These are phyloP conservation scores for Carex kokanica DNA, from an alignment of 176 grass and related monocot genomes.

Conservation along the genomic window DNA sequence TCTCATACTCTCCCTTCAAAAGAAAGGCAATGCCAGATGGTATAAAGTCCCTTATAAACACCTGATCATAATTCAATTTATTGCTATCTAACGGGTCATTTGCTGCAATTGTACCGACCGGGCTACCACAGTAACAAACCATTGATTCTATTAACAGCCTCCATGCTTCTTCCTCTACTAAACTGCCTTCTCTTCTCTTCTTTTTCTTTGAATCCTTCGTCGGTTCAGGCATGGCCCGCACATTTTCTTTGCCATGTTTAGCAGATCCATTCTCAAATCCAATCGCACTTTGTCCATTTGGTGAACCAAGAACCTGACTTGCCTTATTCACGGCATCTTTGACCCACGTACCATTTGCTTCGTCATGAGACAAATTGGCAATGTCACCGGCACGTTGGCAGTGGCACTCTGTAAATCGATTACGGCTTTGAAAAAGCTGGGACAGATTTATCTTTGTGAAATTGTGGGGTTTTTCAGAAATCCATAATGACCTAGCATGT, in stretches of 20 bases:
- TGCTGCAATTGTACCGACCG: slow-evolving; percentile 84
- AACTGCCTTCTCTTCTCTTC: slow-evolving; percentile 29
- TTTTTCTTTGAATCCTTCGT: slow-evolving; percentile 28
- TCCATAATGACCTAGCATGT: neutral
- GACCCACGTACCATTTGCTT: slow-evolving; percentile 44
- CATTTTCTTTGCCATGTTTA: slow-evolving; percentile 22
- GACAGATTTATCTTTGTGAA: slow-evolving; percentile 8
- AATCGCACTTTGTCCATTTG: slow-evolving; percentile 32
- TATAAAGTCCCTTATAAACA: slow-evolving; percentile 89
- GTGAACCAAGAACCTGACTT: slow-evolving; percentile 40
- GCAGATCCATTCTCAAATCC: slow-evolving; percentile 35
- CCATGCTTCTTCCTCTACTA: slow-evolving; percentile 76
- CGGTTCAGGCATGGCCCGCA: neutral
- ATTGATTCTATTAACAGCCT: slow-evolving; percentile 57
- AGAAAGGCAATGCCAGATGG: slow-evolving; percentile 84
- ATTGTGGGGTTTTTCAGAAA: slow-evolving; percentile 23
- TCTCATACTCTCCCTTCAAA: slow-evolving; percentile 84
- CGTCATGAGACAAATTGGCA: slow-evolving; percentile 30
- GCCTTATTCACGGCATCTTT: slow-evolving; percentile 38
- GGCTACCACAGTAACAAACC: slow-evolving; percentile 77
- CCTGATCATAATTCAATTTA: slow-evolving; percentile 76
- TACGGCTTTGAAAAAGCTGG: slow-evolving; percentile 1
- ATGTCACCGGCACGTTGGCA: slow-evolving; percentile 45
- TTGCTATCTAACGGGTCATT: slow-evolving; percentile 76
- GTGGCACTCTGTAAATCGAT: slow-evolving; percentile 19